Conservation (phyloP, 768 basidiomycete species). For the Cubamyces lactineus region DNA sequence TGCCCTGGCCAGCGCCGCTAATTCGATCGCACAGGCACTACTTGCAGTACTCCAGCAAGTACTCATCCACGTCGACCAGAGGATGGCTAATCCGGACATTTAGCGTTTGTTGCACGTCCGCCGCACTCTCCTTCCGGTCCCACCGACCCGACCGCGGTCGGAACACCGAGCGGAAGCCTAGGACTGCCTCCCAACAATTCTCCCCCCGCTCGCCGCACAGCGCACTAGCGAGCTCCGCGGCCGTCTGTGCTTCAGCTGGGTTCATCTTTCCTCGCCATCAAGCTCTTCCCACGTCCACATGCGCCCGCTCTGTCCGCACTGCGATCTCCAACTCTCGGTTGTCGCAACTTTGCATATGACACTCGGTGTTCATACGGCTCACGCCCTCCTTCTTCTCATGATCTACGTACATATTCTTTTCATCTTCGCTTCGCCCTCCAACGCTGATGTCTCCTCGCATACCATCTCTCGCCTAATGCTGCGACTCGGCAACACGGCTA, state of each 20-base stretch:
- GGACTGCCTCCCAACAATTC: background rate
- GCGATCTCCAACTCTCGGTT: background rate
- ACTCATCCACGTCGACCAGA: too few species aligned
- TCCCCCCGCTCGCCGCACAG: background rate
- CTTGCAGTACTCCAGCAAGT: too few species aligned
- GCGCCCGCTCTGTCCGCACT: background rate
- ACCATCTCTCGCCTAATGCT: too few species aligned
- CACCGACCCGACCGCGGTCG: slow-evolving; percentile 7
- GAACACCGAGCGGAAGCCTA: background rate
- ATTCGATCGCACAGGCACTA: background rate
- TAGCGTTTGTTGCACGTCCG: background rate
- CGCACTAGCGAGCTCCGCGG: background rate
- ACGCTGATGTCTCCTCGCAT: too few species aligned
- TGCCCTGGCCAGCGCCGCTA: background rate
- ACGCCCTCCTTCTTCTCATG: too few species aligned
- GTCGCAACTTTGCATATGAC: background rate
- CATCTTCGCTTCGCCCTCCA: too few species aligned
- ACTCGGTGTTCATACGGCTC: too few species aligned
- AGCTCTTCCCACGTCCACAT: slow-evolving; percentile 2
- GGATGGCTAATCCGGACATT: too few species aligned
- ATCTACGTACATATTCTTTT: too few species aligned
- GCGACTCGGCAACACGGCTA: too few species aligned
- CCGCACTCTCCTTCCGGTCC: background rate
- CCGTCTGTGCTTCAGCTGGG: too few species aligned
- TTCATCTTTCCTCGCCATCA: background rate